Base-by-base conservation (phyloP, 2,329 filamentous ascomycete species). In the Acrocalymma vagum region DNA sequence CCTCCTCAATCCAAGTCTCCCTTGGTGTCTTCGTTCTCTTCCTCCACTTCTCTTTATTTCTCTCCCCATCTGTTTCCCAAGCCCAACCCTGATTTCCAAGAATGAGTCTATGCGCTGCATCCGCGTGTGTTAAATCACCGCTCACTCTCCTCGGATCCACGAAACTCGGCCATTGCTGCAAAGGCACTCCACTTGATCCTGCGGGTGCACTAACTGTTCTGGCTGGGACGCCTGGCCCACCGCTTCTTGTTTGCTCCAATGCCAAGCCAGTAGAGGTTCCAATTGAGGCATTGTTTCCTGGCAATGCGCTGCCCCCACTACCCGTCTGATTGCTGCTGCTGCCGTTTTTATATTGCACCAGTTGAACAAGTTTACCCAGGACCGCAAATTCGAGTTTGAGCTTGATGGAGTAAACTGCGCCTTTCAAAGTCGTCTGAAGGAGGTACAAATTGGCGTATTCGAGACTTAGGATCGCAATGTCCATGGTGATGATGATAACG, bases 381-480 rank as follows among this genome's bases (percentile, higher is more conserved):
- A 84, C 75, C 11, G 78, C 75, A 46, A 78, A 76, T 60, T 84
- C 81, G n/a, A 81, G 71, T 45, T 80, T 79, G 26, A 80, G 67
- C 50, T 77, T 77, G 51, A 76, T 59, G 29, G 65, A 70, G 55
- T 76, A 77, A 5, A 74, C 67, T 14, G 72, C 70, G 15, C 62
- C 69, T 45, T 75, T 75, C 3, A 73, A 50, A 1, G 68, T 67
- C 7, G 62, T 64, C 41, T 67, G 53, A 14, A 69, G 61, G n/a
- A 67, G 38, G 29, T 67, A 67, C 2, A 64, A 39, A 17, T 68
- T 65, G 3, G 62, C 58, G 26, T 62, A 66, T 30, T 67, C 63
- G 34, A 65, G 51, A 6, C 39, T 47, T 3, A 69, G 43, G 2
- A 69, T 38, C 1, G 53, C 58, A 8, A 60, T 37, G 27, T 69